Base-by-base conservation (phyloP, 768 basidiomycete genomes). In the Collybiopsis confluens region DNA sequence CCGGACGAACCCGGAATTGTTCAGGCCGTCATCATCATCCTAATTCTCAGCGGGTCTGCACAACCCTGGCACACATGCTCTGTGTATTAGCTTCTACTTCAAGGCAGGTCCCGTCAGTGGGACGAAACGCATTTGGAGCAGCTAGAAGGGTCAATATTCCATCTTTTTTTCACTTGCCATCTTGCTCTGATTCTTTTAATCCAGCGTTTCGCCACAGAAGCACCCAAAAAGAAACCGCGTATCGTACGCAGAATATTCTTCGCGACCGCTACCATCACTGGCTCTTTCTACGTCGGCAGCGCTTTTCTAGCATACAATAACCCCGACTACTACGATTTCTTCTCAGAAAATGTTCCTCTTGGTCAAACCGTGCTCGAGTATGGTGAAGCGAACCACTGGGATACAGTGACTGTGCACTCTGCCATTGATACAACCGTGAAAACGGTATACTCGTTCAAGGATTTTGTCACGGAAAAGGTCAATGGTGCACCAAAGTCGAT, bases 201-300 rank as follows among this genome's bases (percentile, higher is more conserved):
- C 21, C 65, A 90, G 88, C 81, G 80, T 65, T 69, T 88, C 52
- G 73, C 82, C 52, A 88, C 86, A 40, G 86, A 85, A 54, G 64
- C 78, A 36, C 77, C 80, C 7, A 76, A 77, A 64, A 83, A 82
- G 68, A 78, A 79, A 65, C 80, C 72, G 57, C 67, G 70, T 45
- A 54, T 83, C 51, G 69, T 90, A 43, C 79, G 83, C 54, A 76
- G 71, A 48, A 69, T 92, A 48, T 65, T 95, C 28, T 73, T 86
- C 68, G 83, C 87, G 51, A 85, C 90, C 15, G 70, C 86, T 40
- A 76, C 82, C 9, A 76, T 83, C 20, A 81, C 82, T 16, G 81
- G 86, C 45, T 82, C 85, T 16, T 92, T 93, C 74, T 96, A 94
- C 76, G 72, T 85, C 55, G 83, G 86, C 47, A 92, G 92, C 68